phyloP scores from a whole-genome alignment of 2,329 filamentous ascomycete species.

The Balansia obtecta region DNA sequence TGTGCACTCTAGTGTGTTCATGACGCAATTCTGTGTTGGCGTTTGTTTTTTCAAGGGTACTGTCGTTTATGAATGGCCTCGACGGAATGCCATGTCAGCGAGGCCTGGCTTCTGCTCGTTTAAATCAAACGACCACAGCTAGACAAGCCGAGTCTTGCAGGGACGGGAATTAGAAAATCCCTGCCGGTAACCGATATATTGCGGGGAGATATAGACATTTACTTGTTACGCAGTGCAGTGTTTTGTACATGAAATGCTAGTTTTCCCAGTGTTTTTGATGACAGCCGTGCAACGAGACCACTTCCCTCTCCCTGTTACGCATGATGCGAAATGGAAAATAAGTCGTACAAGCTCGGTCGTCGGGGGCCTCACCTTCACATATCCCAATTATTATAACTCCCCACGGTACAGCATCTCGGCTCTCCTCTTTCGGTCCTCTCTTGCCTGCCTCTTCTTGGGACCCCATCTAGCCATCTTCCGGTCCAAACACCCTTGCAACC shows the following conservation, averaged over 20 bases:
- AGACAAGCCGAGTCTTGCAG: background rate
- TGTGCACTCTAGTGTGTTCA: conserved; percentile 1
- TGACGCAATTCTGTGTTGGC: background rate
- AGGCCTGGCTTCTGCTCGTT: background rate
- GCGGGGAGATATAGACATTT: background rate
- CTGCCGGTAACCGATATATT: background rate
- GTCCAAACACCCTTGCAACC: conserved; percentile 31
- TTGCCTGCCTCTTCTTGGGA: conserved; percentile 38
- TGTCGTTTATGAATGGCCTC: background rate
- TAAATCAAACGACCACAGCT: background rate
- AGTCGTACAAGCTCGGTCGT: background rate
- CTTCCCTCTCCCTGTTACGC: background rate
- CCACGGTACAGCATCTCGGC: conserved; percentile 38
- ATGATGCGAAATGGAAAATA: background rate
- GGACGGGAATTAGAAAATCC: background rate
- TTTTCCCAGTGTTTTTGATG: background rate
- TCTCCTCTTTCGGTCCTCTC: conserved; percentile 42
- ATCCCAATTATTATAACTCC: conserved; percentile 32
- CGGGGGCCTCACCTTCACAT: background rate
- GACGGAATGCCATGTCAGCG: background rate
- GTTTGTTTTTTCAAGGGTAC: background rate
- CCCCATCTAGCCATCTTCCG: conserved; percentile 45
- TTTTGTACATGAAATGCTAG: conserved; percentile 4
- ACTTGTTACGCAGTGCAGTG: background rate
- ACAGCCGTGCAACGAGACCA: background rate